Evolutionary conservation across 352 stramenopile species (phyloP), one percentile per base, ranked within the genome.

Genomic region (Phytopythium kandeliae): DNA sequence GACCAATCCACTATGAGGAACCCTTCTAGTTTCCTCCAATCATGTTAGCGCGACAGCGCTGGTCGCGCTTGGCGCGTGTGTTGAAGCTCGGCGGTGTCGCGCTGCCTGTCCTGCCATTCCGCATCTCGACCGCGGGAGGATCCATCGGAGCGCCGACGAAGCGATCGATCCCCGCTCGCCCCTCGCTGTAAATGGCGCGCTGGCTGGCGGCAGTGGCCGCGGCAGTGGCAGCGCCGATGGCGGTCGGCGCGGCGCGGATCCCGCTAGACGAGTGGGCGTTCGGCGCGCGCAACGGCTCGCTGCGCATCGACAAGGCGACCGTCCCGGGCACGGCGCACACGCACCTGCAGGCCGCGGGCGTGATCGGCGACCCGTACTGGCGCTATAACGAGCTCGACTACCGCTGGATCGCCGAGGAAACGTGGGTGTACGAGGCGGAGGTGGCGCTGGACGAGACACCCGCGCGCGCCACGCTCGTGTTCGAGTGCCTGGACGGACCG

Each of bases 341-440:
- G 53, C 81, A 92, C 51, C 48, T 95, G 46, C 57, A 82, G 57
- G 63, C 68, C 1, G 76, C 73, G 11, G 74, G 76, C 9, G 35
- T 92, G 38, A 71, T 95, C 36, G 48, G 60, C 0, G 74, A 90
- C 26, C 80, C 83, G 26, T 85, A 92, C 55, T 63, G 61, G 31
- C 72, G 82, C 19, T 90, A 73, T 65, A 86, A 94, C 43, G 85
- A 95, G 64, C 66, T 58, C 43, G 63, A 63, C 30, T 75, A 86
- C 47, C 48, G 69, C 24, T 95, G 82, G 82, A 54, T 94, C 6
- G 78, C 77, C 21, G 34, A 52, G 16, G 71, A 88, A 37, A 86
- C 69, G 52, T 95, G 85, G 85, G 59, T 70, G 15, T 95, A 94
- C 64, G 68, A 87, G 61, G 79, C 74, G 15, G 36, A 62, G 0